Conservation (phyloP, 352 stramenopile species). For the Phytophthora agathidicida region DNA sequence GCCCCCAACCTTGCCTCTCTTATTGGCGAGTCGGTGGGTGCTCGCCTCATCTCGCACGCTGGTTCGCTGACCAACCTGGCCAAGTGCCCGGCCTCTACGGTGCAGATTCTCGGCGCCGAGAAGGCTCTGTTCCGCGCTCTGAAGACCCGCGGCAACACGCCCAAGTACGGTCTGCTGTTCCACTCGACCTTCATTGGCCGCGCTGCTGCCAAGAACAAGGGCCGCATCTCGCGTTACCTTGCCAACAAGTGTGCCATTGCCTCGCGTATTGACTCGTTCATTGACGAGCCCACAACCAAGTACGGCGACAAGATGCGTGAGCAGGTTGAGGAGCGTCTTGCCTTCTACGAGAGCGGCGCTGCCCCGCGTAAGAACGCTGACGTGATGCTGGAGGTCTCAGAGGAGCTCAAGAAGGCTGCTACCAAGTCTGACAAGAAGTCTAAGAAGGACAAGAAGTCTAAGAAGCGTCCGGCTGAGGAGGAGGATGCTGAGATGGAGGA, state of each 20-base stretch:
- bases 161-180: slow-evolving; percentile 99
- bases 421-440: slow-evolving; percentile 58
- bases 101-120: slow-evolving; percentile 99
- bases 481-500: slow-evolving; percentile 63
- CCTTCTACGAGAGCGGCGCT: slow-evolving; percentile 99
- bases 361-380: slow-evolving; percentile 99
- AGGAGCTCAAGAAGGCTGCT: slow-evolving; percentile 84
- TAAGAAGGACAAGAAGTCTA: slow-evolving; percentile 81
- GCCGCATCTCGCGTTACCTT: slow-evolving; percentile 98
- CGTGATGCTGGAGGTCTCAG: slow-evolving; percentile 97
- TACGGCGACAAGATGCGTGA: slow-evolving; percentile 99
- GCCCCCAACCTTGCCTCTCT: slow-evolving; percentile 98
- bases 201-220: slow-evolving; percentile 99
- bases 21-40: slow-evolving; percentile 99
- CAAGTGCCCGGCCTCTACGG: slow-evolving; percentile 99
- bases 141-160: slow-evolving; percentile 99
- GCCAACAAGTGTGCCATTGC: slow-evolving; percentile 99
- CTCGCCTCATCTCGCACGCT: slow-evolving; percentile 99
- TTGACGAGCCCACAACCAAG: slow-evolving; percentile 94
- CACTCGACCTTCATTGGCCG: slow-evolving; percentile 99
- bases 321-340: slow-evolving; percentile 99
- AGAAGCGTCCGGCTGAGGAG: slow-evolving; percentile 80
- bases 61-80: slow-evolving; percentile 98
- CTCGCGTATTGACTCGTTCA: slow-evolving; percentile 99
- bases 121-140: slow-evolving; percentile 99